phyloP scores from a whole-genome alignment of 2,329 filamentous ascomycete genomes.

The Aureobasidium sp. region DNA sequence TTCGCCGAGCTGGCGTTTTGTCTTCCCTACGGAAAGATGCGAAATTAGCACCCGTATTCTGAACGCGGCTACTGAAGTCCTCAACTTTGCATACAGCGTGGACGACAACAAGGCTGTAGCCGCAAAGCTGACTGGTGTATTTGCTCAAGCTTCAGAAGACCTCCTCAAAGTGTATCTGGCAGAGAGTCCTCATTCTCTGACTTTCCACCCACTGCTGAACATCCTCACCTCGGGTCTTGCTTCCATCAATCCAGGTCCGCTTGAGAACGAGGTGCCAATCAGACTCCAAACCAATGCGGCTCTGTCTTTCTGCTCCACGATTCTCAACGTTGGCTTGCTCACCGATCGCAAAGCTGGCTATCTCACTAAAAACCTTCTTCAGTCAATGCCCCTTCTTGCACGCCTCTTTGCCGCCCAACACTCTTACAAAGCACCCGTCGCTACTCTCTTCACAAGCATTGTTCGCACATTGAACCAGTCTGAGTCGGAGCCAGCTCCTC shows the following conservation, averaged over 20 bases:
- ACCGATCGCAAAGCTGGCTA: slow-evolving; percentile 55
- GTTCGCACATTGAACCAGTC: slow-evolving; percentile 58
- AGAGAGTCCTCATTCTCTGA: slow-evolving; percentile 58
- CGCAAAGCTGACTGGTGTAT: slow-evolving; percentile 50
- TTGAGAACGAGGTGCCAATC: slow-evolving; percentile 4
- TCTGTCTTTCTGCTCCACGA: slow-evolving; percentile 56
- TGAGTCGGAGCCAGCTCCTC: slow-evolving; percentile 73
- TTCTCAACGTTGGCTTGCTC: slow-evolving; percentile 62
- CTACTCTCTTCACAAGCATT: slow-evolving; percentile 63
- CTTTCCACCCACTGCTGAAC: slow-evolving; percentile 68
- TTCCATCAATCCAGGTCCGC: slow-evolving; percentile 23
- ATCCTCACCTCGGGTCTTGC: slow-evolving; percentile 51
- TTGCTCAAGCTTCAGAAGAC: slow-evolving; percentile 66
- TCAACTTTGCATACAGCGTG: slow-evolving; percentile 66
- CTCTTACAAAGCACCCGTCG: slow-evolving; percentile 55
- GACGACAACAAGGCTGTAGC: slow-evolving; percentile 49
- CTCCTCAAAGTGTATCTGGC: slow-evolving; percentile 70
- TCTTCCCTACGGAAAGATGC: slow-evolving; percentile 57
- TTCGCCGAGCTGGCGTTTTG: slow-evolving; percentile 77
- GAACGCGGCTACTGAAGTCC: slow-evolving; percentile 60
- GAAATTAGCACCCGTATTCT: slow-evolving; percentile 62
- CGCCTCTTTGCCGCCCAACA: slow-evolving; percentile 66
- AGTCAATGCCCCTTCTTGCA: slow-evolving; percentile 66
- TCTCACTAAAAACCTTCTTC: slow-evolving; percentile 65
- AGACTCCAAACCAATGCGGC: slow-evolving; percentile 51